Percentiles rank a stretch among this genome's conserved stretches.
Evolutionary conservation across 2,329 filamentous ascomycete genomes (phyloP).

Genomic region (Xylaria sp.): DNA sequence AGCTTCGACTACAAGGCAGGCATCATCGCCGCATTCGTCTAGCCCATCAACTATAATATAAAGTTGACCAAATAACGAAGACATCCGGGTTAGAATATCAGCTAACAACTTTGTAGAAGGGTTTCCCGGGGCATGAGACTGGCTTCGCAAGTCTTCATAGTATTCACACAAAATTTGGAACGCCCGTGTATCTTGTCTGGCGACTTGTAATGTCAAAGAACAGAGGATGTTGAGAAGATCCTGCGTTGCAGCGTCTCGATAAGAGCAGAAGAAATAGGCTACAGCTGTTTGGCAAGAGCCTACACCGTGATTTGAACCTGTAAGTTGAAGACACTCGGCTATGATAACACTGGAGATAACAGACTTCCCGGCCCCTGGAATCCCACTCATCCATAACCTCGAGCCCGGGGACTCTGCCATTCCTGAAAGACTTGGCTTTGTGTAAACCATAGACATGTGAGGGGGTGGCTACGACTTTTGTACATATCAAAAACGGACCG

Average conservation of each 20-base stretch:
- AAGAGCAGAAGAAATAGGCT: background rate
- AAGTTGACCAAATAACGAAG: background rate
- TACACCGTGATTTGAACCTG: background rate
- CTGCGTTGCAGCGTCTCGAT: background rate
- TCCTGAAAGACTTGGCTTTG: background rate
- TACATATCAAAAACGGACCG: background rate
- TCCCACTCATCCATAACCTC: background rate
- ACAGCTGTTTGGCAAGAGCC: background rate
- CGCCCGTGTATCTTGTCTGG: background rate
- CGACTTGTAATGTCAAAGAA: background rate
- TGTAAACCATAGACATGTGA: background rate
- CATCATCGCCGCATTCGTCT: background rate
- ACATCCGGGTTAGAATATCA: background rate
- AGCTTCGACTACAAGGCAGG: background rate
- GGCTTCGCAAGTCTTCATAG: background rate
- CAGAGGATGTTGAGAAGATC: background rate
- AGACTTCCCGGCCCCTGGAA: background rate
- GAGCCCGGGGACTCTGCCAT: background rate
- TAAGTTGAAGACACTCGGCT: background rate
- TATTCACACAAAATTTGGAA: background rate
- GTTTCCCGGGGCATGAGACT: background rate
- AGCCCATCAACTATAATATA: background rate
- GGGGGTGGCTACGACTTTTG: background rate
- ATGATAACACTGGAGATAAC: background rate
- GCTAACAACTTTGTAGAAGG: background rate